phyloP scores from a whole-genome alignment of 2,329 filamentous ascomycete species.

The Amylocarpus encephaloides region DNA sequence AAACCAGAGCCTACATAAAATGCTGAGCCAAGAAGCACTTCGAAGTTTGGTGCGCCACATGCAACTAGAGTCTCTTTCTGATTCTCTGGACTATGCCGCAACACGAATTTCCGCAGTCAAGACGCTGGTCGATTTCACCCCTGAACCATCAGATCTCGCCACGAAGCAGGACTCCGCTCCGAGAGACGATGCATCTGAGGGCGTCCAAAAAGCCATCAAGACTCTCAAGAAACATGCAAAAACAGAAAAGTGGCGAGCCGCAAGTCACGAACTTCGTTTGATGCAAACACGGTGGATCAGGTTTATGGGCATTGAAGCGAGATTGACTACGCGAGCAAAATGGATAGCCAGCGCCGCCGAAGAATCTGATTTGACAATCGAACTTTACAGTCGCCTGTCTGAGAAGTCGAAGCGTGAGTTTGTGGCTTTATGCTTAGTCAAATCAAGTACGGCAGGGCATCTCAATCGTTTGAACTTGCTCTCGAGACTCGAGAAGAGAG shows the following conservation, averaged over 20 bases:
- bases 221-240: background rate
- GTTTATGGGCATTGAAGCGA: background rate
- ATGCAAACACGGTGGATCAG: background rate
- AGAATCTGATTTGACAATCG: background rate
- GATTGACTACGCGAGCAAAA: background rate
- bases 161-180: background rate
- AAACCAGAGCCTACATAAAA: constrained; percentile 5
- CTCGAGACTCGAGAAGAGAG: background rate
- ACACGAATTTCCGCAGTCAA: background rate
- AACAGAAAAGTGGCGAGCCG: background rate
- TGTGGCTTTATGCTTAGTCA: background rate
- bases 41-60: constrained; percentile 17
- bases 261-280: background rate
- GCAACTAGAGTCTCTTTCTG: constrained; percentile 13
- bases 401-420: background rate
- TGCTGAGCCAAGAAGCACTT: constrained; percentile 12
- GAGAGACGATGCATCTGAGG: no score
- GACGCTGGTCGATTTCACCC: background rate
- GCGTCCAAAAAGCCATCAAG: background rate
- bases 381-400: background rate
- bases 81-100: background rate
- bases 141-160: background rate
- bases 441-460: background rate
- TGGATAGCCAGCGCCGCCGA: background rate
- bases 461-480: background rate